A percentile compares a stretch with the other conserved stretches of the same genome.
Evolutionary conservation across 768 basidiomycete species (phyloP).

Genomic region (Coprinopsis cinerea): DNA sequence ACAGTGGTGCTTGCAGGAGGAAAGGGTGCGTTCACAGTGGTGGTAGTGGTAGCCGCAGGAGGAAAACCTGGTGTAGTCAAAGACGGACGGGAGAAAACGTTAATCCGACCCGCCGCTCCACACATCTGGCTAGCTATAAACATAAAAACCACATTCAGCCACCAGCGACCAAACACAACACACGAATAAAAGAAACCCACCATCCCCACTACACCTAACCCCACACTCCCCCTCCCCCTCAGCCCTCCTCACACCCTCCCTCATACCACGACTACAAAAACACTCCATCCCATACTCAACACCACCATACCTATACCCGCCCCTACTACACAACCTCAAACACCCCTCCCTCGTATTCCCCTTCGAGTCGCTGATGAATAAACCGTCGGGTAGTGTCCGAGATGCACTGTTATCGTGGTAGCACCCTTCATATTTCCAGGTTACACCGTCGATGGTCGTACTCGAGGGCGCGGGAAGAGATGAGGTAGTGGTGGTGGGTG

Average conservation of each 20-base stretch:
- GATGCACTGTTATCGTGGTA: constrained; percentile 11
- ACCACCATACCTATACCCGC: constrained; percentile 25
- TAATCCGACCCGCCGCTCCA: constrained; percentile 24
- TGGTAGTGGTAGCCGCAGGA: constrained; percentile 8
- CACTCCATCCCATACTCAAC: constrained; percentile 29
- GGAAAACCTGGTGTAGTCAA: constrained; percentile 3
- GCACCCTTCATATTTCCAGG: constrained; percentile 18
- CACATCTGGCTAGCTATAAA: constrained; percentile 24
- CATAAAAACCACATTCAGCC: background rate
- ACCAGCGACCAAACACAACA: constrained; percentile 22
- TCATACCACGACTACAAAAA: constrained; percentile 23
- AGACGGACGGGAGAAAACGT: constrained; percentile 15
- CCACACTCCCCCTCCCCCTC: constrained; percentile 24
- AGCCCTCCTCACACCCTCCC: constrained; percentile 14
- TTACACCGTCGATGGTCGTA: constrained; percentile 13
- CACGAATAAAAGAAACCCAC: constrained; percentile 21
- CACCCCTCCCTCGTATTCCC: constrained; percentile 25
- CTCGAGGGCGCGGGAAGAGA: constrained; percentile 14
- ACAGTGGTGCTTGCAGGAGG: too few relatives aligned
- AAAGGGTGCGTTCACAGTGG: too few relatives aligned
- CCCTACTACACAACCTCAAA: constrained; percentile 19
- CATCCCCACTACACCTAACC: constrained; percentile 26
- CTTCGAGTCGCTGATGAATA: constrained; percentile 5
- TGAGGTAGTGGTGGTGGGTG: constrained; percentile 11
- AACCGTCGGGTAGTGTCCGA: constrained; percentile 3